Percentiles rank a stretch among this genome's conserved stretches.
phyloP scores from a whole-genome alignment of 768 basidiomycete species.

The Lactifluus rugatus region DNA sequence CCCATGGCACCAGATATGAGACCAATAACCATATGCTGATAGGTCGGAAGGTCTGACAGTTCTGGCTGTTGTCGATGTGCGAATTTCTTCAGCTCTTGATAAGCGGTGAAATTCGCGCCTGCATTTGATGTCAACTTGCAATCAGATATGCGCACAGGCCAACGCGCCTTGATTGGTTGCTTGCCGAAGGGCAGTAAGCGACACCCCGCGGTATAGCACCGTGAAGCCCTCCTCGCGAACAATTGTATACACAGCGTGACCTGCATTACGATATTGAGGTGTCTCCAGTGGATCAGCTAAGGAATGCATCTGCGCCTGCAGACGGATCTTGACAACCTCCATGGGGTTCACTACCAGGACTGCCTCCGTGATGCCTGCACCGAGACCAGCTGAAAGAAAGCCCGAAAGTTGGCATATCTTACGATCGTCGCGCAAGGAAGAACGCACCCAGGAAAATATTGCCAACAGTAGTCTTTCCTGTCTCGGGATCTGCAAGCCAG shows the following conservation, averaged over 20 bases:
- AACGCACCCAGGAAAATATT: slow-evolving; percentile 77
- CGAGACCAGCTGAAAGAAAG: slow-evolving; percentile 65
- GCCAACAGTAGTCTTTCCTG: slow-evolving; percentile 71
- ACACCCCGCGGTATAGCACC: slow-evolving; percentile 87
- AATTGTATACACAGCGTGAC: slow-evolving; percentile 92
- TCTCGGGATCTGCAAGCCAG: slow-evolving; percentile 61
- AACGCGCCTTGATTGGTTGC: slow-evolving; percentile 88
- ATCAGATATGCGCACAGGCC: neutral
- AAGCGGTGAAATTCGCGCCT: slow-evolving; percentile 97
- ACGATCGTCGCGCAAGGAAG: neutral
- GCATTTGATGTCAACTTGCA: neutral
- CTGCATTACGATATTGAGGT: slow-evolving; percentile 93
- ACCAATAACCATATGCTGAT: slow-evolving; percentile 93
- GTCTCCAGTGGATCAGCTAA: slow-evolving; percentile 90
- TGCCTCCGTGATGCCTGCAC: slow-evolving; percentile 93
- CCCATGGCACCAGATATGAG: slow-evolving; percentile 97
- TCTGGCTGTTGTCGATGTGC: slow-evolving; percentile 74
- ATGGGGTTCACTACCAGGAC: slow-evolving; percentile 93
- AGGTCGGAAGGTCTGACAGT: slow-evolving; percentile 72
- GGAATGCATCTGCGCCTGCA: slow-evolving; percentile 97
- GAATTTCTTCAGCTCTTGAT: slow-evolving; percentile 90
- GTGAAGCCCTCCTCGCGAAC: slow-evolving; percentile 81
- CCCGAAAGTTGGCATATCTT: neutral
- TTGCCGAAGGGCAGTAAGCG: slow-evolving; percentile 87
- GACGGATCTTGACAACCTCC: slow-evolving; percentile 98